Base-by-base conservation (phyloP, 2,329 filamentous ascomycete genomes). In the Westerdykella ornata region DNA sequence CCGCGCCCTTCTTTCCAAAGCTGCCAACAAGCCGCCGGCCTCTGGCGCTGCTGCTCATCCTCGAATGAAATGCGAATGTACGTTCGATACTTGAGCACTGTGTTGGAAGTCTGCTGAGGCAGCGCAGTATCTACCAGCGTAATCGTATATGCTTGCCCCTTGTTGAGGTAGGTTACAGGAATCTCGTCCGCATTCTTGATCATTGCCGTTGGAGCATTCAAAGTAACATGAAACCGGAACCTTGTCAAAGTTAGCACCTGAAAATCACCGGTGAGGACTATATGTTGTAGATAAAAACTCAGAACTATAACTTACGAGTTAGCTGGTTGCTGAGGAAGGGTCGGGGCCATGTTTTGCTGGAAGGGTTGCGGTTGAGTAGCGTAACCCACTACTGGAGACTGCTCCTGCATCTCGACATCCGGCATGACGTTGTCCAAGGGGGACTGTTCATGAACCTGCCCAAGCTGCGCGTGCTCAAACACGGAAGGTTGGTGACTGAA, bases 141-240 rank as follows among this genome's bases (percentile, higher is more conserved):
- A 14, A 98, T 72, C 0, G 86, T 85, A 63, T 98, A 98, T 13
- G 88, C 87, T 63, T 97, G 90, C 17, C 90, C 89, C 67, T 97
- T 97, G 71, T 98, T 98, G 14, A 98, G 77, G 62, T 98, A 98
- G 0, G 90, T 96, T n/a, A 97, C 80, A 0, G 92, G 92, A 17
- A 97, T 94, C 63, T 97, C 90, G 45, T 94, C 85, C 1, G 81
- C 69, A 47, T 88, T 82, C 64, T 85, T 94, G 59, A 94, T 84
- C 92, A 97, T 98, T 6, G 92, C 92, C 0, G 92, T 98, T 3
- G 90, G 88, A 1, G 92, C 90, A 63, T 94, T 94, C 35, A 98
- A 69, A 0, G 87, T 92, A 38, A 87, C 84, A 61, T 92, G 85
- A 60, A 87, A 97, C 31, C 92, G 86, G 60, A 96, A 96, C 47